Evolutionary conservation across 2,329 filamentous ascomycete species (phyloP).

Genomic region (Fusarium goolgardi): DNA sequence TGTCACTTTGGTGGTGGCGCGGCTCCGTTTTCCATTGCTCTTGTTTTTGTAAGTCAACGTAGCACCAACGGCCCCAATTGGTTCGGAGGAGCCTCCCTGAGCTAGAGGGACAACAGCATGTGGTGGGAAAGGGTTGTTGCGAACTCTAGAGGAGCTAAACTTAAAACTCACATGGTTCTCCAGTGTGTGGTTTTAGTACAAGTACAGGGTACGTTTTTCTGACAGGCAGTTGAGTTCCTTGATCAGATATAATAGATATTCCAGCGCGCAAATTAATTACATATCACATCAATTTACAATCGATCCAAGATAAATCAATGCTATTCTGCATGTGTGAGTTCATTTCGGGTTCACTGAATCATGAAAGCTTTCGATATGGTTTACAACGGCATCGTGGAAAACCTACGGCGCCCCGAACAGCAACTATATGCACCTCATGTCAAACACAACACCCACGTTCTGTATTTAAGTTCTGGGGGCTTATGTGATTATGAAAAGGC

Average conservation of each 20-base stretch:
- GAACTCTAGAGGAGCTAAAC: slow-evolving; percentile 22
- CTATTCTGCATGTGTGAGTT: too few relatives aligned
- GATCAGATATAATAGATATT: neutral
- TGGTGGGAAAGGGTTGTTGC: slow-evolving; percentile 33
- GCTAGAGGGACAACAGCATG: slow-evolving; percentile 11
- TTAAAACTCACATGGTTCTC: slow-evolving; percentile 22
- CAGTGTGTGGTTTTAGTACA: slow-evolving; percentile 1
- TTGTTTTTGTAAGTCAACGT: slow-evolving; percentile 9
- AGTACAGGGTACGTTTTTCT: neutral
- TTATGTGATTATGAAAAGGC: neutral
- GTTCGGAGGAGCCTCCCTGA: slow-evolving; percentile 2
- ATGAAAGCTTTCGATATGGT: neutral
- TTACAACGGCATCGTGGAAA: neutral
- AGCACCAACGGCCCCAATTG: slow-evolving; percentile 13
- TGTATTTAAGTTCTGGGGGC: neutral
- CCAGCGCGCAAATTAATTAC: neutral
- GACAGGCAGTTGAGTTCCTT: neutral
- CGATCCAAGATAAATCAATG: neutral
- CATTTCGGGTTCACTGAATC: too few relatives aligned
- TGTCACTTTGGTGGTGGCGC: slow-evolving; percentile 26
- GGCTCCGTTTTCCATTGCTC: slow-evolving; percentile 18
- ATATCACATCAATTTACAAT: neutral
- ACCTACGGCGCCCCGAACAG: neutral
- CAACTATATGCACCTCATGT: neutral
- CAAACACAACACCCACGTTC: neutral